These are phyloP conservation scores for Penicillium macrosclerotiorum DNA, from an alignment of 495 filamentous ascomycete genomes.

Conservation along the genomic window DNA sequence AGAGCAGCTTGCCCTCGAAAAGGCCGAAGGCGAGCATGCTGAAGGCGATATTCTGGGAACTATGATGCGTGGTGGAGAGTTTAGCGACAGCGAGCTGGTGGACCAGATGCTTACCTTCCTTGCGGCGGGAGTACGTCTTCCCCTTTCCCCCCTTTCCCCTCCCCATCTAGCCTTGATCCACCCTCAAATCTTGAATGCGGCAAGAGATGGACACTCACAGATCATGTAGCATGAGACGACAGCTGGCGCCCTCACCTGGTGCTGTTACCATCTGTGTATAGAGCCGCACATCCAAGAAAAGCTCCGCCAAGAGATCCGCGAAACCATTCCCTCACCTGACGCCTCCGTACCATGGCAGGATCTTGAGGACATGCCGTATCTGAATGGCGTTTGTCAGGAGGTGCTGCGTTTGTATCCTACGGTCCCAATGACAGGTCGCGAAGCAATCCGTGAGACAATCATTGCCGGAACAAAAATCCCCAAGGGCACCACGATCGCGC, in stretches of 20 bases:
- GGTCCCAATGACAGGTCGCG: slow-evolving; percentile 44
- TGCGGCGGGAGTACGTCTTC: slow-evolving; percentile 35
- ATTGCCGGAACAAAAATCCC: slow-evolving; percentile 38
- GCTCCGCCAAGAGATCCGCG: slow-evolving; percentile 43
- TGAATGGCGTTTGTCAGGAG: slow-evolving; percentile 49
- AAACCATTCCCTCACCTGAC: slow-evolving; percentile 26
- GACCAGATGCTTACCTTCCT: slow-evolving; percentile 53
- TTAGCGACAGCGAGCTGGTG: slow-evolving; percentile 46
- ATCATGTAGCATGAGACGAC: slow-evolving; percentile 46
- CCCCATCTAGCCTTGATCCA: neutral
- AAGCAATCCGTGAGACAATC: slow-evolving; percentile 39
- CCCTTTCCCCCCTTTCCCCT: neutral
- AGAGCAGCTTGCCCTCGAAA: slow-evolving; percentile 42
- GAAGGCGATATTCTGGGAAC: slow-evolving; percentile 67
- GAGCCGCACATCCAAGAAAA: slow-evolving; percentile 41
- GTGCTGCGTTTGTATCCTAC: slow-evolving; percentile 44
- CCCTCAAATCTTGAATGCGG: no score
- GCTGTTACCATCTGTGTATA: slow-evolving; percentile 41
- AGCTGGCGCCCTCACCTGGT: slow-evolving; percentile 48
- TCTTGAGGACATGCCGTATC: slow-evolving; percentile 44
- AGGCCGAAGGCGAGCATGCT: slow-evolving; percentile 49
- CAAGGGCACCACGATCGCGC: slow-evolving; percentile 35
- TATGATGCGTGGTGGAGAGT: slow-evolving; percentile 48
- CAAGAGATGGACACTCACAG: no score
- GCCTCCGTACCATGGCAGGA: slow-evolving; percentile 24